Base-by-base conservation (phyloP, 306 rosid species). In the Vicia faba region DNA sequence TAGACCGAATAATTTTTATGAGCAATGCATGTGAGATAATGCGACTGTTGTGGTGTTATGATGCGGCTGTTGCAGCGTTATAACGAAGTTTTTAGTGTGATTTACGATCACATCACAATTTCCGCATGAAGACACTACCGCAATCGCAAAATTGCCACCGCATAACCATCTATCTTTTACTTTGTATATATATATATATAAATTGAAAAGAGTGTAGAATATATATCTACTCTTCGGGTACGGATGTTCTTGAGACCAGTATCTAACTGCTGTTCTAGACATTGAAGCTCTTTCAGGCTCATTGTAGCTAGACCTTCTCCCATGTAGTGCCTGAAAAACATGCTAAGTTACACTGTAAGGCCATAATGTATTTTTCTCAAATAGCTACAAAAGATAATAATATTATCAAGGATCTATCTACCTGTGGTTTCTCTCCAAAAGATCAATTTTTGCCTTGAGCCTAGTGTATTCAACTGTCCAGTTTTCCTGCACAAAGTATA, bases 201-300 rank as follows among this genome's bases (percentile, higher is more conserved):
- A 50, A 51, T 20, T 19, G 4, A 51, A 51, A 50, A 4, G 57
- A 19, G 29, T 51, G 58, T 51, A 20, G n/a, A 51, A 2, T 9
- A 14, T 25, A 13, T 36, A n/a, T 46, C 25, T 83, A 92, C 98
- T 71, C 75, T 85, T 77, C 85, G 86, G 26, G 82, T 48, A 33
- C 98, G 89, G 61, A 92, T 79, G 69, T 77, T 79, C 74, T 92
- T 92, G 58, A 89, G 80, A 48, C 92, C 51, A 35, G 81, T 70
- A 28, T 92, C 98, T 44, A 92, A 77, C 73, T 89, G 96, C 46
- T 87, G 96, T 77, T 92, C 98, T 79, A 89, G 53, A 73, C 67
- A 79, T 12, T 89, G 89, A 49, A 92, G 88, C 70, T 89, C 92
- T 66, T 83, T 89, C 9, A 84, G 80, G 26, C 83, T 86, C 83